Evolutionary conservation across 1,284 basidiomycete species (phyloP), one percentile per base, ranked within the genome.

Genomic region (Meripilus lineatus): DNA sequence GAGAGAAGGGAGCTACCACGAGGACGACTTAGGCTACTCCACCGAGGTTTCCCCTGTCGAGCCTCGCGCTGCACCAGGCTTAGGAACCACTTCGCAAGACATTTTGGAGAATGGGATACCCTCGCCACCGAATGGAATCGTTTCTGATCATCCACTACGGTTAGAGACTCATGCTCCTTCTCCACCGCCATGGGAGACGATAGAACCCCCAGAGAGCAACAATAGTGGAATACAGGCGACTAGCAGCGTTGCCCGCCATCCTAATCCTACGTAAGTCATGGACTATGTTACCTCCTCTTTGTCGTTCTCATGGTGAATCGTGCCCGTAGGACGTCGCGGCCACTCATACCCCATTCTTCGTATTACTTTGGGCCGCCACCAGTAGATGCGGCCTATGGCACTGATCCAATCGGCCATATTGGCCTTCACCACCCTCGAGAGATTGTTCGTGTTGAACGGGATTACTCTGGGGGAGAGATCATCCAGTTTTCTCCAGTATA

Each of bases 341-440:
- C 74, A 2, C 56, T 75, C 38, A 75, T 85, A 52, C 88, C 87
- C 21, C 79, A 79, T 53, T 90, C 88, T 0, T 76, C 84, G 21
- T 90, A 89, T 64, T 88, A 88, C 59, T 85, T 81, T 62, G 87
- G 86, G n/a, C 84, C 87, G 3, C 87, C 88, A 14, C 72, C 81
- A 3, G 58, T 75, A 17, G 79, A 80, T 50, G 74, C 84, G 24
- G 89, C 88, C 21, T 93, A 79, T 58, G 86, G 86, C 2, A 83
- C 83, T 1, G 64, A 72, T 14, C 87, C 89, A 1, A 63, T 83
- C n/a, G 89, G 89, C 2, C 82, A 83, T 43, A 82, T 92, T 45
- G 87, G 87, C 5, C 64, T 85, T 18, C 85, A 92, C 58, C 81
- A 88, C 54, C 88, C 89, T n/a, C 77, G 89, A 42, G 89, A 93